Percentiles rank a stretch among this genome's conserved stretches.
Evolutionary conservation across 2,329 filamentous ascomycete genomes (phyloP).

Genomic region (Alternaria conjuncta): DNA sequence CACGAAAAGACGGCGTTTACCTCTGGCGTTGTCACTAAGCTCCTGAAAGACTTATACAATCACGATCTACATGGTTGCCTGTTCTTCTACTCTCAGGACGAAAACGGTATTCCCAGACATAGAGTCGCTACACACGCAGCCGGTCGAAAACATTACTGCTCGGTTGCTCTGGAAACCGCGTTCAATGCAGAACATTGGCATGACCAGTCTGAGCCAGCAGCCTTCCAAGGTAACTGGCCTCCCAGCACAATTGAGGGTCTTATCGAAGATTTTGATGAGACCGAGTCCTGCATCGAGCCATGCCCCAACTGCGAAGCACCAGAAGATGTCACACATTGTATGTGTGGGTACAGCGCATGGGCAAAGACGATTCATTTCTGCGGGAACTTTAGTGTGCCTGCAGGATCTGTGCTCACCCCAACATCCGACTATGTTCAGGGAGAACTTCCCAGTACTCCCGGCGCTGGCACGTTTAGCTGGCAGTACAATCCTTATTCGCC

Average conservation of each 20-base stretch:
- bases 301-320: neutral
- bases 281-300: neutral
- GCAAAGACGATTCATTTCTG: conserved; percentile 1
- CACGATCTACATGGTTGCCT: neutral
- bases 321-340: neutral
- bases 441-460: neutral
- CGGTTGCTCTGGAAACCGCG: neutral
- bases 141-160: neutral
- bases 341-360: neutral
- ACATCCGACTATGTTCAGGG: conserved; percentile 5
- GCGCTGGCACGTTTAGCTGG: conserved; percentile 7
- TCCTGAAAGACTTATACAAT: neutral
- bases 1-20: neutral
- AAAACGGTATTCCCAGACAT: neutral
- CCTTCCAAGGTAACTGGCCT: neutral
- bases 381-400: conserved; percentile 6
- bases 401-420: neutral
- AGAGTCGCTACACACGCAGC: neutral
- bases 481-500: conserved; percentile 1
- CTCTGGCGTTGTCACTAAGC: neutral
- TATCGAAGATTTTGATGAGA: neutral
- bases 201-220: neutral
- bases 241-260: neutral
- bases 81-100: neutral
- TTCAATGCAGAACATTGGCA: neutral